Conservation (phyloP, 306 rosid genomes). For the Rosa chinensis region DNA sequence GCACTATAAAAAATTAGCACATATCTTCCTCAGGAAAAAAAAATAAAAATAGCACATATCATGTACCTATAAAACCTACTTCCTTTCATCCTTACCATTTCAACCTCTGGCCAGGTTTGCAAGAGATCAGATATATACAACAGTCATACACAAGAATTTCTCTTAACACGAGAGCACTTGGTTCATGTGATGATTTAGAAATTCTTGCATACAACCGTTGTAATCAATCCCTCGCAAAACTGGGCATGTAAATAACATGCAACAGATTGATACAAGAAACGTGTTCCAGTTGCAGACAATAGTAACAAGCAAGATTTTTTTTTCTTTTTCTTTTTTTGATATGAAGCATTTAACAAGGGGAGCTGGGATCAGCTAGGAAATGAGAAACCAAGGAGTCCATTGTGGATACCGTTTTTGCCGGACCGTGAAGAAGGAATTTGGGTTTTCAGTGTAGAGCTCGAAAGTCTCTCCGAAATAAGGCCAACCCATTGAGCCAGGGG, state of each 20-base stretch:
- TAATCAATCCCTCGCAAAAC: neutral
- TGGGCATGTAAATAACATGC: neutral
- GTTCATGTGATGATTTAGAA: neutral
- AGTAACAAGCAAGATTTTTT: neutral
- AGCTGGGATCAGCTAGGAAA: constrained; percentile 9
- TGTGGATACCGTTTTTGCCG: constrained; percentile 54
- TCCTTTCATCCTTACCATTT: neutral
- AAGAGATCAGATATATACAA: neutral
- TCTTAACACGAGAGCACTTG: neutral
- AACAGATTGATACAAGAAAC: neutral
- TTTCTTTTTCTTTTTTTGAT: neutral
- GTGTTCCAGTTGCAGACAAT: neutral
- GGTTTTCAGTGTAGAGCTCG: constrained; percentile 69
- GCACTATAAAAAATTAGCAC: neutral
- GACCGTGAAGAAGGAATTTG: constrained; percentile 71
- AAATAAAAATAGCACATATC: neutral
- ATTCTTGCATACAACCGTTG: neutral
- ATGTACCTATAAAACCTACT: neutral
- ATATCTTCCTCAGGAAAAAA: too few relatives aligned
- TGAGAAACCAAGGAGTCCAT: neutral
- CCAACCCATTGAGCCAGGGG: constrained; percentile 97
- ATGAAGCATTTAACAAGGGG: neutral
- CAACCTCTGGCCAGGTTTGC: neutral
- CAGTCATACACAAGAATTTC: neutral
- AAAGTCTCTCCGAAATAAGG: constrained; percentile 82